Evolutionary conservation across 441 rosid species (phyloP).

Genomic region (Gossypium davidsonii): DNA sequence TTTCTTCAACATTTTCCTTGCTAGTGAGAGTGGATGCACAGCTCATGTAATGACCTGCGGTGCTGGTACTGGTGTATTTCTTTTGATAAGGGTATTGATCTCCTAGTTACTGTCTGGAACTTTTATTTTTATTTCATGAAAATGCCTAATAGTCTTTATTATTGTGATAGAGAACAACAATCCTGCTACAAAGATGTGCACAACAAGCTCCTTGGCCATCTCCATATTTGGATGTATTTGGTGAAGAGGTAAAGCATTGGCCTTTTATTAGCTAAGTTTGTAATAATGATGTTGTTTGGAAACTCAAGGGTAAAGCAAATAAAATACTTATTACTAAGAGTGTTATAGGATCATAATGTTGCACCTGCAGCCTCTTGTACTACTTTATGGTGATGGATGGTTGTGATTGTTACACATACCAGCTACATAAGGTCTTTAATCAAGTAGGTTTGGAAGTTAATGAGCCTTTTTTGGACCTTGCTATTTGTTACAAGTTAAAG

Average conservation of each 20-base stretch:
- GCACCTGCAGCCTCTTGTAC: background rate
- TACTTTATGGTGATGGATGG: background rate
- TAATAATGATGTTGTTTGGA: background rate
- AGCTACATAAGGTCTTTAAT: background rate
- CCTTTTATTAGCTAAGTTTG: background rate
- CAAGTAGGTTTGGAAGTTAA: background rate
- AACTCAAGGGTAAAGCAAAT: background rate
- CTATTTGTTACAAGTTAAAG: background rate
- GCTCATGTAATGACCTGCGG: conserved; percentile 77
- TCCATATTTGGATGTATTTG: conserved; percentile 86
- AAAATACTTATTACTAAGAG: background rate
- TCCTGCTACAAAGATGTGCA: conserved; percentile 74
- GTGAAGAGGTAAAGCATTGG: conserved; percentile 75
- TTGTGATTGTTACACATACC: background rate
- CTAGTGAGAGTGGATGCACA: conserved; percentile 62
- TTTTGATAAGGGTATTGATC: conserved; percentile 67
- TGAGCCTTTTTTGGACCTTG: background rate
- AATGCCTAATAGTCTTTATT: conserved; percentile 17
- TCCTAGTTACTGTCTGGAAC: background rate
- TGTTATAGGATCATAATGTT: background rate
- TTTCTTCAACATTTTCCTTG: conserved; percentile 11
- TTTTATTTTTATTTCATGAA: background rate
- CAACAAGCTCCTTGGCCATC: conserved; percentile 95
- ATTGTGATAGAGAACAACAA: conserved; percentile 66
- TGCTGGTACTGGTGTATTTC: conserved; percentile 83